Base-by-base conservation (phyloP, 2,329 filamentous ascomycete genomes). In the Pseudodiploospora longispora region DNA sequence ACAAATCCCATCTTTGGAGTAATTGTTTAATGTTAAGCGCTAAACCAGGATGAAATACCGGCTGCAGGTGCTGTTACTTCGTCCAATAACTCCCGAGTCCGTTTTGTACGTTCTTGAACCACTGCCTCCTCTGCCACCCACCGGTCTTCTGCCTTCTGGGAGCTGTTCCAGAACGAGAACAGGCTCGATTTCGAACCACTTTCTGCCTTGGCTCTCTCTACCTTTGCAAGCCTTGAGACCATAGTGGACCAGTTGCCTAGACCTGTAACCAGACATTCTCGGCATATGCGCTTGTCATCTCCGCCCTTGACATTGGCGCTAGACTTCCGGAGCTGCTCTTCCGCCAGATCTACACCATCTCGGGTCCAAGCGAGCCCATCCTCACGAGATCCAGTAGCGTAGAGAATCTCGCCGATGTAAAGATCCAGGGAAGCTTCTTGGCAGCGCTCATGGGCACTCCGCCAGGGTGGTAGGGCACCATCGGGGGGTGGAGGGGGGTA, bases 351-450 rank as follows among this genome's bases (percentile, higher is more conserved):
- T 30, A 95, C 87, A 28, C 85, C 89, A 50, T 95, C 87, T 44
- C 88, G 79, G 1, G 91, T 95, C 91, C 91, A 97, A 5, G 82
- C 81, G 2, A 96, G 71, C 1, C 89, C 91, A 48, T 85, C 82
- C 40, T 87, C 81, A 41, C 71, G 69, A 12, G 63, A 66, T 1
- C 58, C 54, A 4, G 76, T 77, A 0, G 87, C 78, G 62, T 85
- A 96, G 30, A 97, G 75, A 41, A 97, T 95, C 67, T 97, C 91
- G 47, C 91, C 91, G 50, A 97, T 91, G 63, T 95, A 93, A 27
- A 89, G 76, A 72, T 88, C 89, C 10, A 96, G 67, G 0, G 80
- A 87, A 3, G 89, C 88, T 63, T 96, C 90, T 52, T 93, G 84
- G 63, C 90, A 96, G 33, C 77, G 75, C 51, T 86, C 80, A 29